These are phyloP conservation scores for Coniophora puteana DNA, from an alignment of 1,284 basidiomycete species.

Conservation along the genomic window DNA sequence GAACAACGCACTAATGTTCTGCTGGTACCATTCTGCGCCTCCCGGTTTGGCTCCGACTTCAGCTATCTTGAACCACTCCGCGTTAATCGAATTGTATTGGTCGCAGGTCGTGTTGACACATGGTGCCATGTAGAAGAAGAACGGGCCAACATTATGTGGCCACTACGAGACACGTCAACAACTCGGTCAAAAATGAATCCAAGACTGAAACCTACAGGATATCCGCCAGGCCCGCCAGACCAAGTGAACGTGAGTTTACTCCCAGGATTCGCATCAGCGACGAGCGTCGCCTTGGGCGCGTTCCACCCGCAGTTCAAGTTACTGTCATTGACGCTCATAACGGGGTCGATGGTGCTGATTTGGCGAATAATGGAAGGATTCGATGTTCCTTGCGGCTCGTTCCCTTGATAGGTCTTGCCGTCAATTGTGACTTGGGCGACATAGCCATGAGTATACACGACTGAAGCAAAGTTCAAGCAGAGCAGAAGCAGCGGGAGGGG, in stretches of 20 bases:
- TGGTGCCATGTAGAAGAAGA: slow-evolving; percentile 69
- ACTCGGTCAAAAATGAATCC: slow-evolving; percentile 5
- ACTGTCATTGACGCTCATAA: slow-evolving; percentile 58
- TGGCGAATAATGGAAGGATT: slow-evolving; percentile 56
- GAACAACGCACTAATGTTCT: slow-evolving; percentile 27
- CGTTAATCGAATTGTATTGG: slow-evolving; percentile 51
- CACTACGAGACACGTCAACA: slow-evolving; percentile 38
- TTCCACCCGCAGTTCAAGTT: slow-evolving; percentile 62
- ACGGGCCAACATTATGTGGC: slow-evolving; percentile 69
- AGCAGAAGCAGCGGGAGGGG: slow-evolving; percentile 28
- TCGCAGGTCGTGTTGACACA: slow-evolving; percentile 56
- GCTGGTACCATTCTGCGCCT: slow-evolving; percentile 28
- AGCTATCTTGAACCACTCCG: slow-evolving; percentile 71
- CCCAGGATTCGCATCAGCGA: slow-evolving; percentile 62
- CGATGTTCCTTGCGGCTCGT: slow-evolving; percentile 40
- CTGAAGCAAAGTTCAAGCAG: slow-evolving; percentile 17
- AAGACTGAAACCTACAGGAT: slow-evolving; percentile 37
- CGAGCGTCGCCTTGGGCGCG: slow-evolving; percentile 46
- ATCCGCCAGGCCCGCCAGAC: slow-evolving; percentile 45
- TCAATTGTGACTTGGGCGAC: slow-evolving; percentile 50
- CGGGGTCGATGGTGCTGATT: slow-evolving; percentile 50
- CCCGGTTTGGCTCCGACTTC: slow-evolving; percentile 38
- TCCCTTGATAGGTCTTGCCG: slow-evolving; percentile 51
- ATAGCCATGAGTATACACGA: slow-evolving; percentile 57
- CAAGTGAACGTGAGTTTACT: slow-evolving; percentile 57